Evolutionary conservation across 83 land plant species (phyloP).

Genomic region (Diphasiastrum complanatum): DNA sequence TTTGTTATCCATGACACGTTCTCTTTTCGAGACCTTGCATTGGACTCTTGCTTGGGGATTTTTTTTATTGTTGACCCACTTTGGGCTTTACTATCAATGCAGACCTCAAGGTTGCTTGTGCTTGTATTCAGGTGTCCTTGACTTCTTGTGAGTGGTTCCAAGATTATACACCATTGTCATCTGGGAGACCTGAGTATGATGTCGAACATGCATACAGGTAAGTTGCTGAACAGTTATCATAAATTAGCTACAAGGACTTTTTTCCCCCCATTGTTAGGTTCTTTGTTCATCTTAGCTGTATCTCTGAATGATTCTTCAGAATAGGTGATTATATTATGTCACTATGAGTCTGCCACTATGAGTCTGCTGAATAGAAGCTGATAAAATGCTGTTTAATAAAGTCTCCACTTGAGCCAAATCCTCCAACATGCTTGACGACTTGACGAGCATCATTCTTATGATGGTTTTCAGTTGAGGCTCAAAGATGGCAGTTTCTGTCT

Average conservation of each 20-base stretch:
- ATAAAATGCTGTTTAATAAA: too few relatives aligned
- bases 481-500: neutral
- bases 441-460: too few relatives aligned
- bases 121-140: slow-evolving; percentile 72
- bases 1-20: too few relatives aligned
- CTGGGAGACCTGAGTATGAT: slow-evolving; percentile 50
- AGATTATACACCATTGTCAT: slow-evolving; percentile 65
- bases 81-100: too few relatives aligned
- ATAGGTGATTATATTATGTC: neutral
- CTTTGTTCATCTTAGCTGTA: neutral
- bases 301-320: neutral
- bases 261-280: neutral
- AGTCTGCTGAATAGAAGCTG: too few relatives aligned
- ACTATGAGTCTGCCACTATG: too few relatives aligned
- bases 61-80: too few relatives aligned
- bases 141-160: slow-evolving; percentile 80
- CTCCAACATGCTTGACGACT: too few relatives aligned
- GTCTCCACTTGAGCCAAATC: too few relatives aligned
- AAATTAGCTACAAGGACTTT: neutral
- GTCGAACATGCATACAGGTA: slow-evolving; percentile 84
- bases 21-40: too few relatives aligned
- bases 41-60: too few relatives aligned
- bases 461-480: neutral
- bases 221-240: slow-evolving; percentile 14
- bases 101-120: too few relatives aligned